These are phyloP conservation scores for Solanum ossicruentum DNA, from an alignment of 257 asterid species.

Conservation along the genomic window DNA sequence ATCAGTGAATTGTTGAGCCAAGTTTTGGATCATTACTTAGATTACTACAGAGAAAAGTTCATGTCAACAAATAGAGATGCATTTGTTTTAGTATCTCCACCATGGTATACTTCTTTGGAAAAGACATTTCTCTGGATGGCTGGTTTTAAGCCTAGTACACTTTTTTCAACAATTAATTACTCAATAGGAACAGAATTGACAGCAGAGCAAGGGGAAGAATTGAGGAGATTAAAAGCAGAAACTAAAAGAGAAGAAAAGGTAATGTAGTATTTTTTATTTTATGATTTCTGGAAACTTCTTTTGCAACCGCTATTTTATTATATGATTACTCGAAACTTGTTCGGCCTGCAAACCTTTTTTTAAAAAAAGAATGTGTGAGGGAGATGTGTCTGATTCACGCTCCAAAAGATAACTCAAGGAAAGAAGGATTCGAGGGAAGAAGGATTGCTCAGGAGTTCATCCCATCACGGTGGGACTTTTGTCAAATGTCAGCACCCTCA, in stretches of 20 bases:
- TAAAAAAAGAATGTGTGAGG: too few species aligned
- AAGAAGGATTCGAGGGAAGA: too few species aligned
- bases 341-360: not conserved
- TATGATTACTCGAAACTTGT: too few species aligned
- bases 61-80: conserved; percentile 1
- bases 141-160: conserved; percentile 16
- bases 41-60: not conserved
- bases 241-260: conserved; percentile 2
- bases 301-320: too few species aligned
- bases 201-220: not conserved
- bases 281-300: too few species aligned
- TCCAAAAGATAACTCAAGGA: too few species aligned
- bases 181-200: not conserved
- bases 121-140: conserved; percentile 4
- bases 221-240: not conserved
- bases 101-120: conserved; percentile 20
- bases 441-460: too few species aligned
- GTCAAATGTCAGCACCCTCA: accelerated
- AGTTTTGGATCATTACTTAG: conserved; percentile 9
- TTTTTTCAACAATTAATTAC: not conserved
- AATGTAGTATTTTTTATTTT: not conserved
- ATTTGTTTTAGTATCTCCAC: conserved; percentile 4
- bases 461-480: too few species aligned
- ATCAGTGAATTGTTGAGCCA: not conserved
- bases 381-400: too few species aligned